Evolutionary conservation across 140 eudicot species (phyloP).

Genomic region (Oenanthe javanica): DNA sequence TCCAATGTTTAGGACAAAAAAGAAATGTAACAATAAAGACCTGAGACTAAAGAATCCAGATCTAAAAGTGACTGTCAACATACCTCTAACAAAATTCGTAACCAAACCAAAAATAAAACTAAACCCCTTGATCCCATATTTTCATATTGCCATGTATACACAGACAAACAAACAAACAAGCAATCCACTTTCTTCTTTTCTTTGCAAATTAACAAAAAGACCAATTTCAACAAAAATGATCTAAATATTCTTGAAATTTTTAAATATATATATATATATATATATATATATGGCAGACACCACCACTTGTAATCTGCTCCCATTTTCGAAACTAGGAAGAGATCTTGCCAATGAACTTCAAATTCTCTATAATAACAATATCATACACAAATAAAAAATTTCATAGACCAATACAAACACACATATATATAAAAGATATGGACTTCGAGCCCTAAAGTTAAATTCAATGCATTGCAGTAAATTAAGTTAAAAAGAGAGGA

Average conservation of each 20-base stretch:
- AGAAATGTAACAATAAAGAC: neutral
- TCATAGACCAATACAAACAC: neutral
- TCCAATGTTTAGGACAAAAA: neutral
- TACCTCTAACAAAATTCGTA: constrained; percentile 28
- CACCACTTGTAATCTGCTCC: neutral
- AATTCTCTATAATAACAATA: neutral
- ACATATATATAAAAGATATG: too few species aligned
- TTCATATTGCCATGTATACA: neutral
- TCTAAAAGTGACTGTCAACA: neutral
- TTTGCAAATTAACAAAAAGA: too few species aligned
- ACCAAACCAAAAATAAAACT: constrained; percentile 18
- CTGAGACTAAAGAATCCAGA: neutral
- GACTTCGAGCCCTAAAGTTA: too few species aligned
- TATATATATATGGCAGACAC: neutral
- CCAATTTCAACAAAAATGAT: neutral
- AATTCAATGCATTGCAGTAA: too few species aligned
- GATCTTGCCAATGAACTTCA: neutral
- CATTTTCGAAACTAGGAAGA: neutral
- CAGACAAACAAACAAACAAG: neutral
- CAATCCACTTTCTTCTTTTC: neutral
- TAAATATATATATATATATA: too few species aligned
- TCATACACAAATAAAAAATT: neutral
- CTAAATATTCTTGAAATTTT: neutral
- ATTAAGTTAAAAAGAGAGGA: too few species aligned
- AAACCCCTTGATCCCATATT: neutral